Base-by-base conservation (phyloP, 2,329 filamentous ascomycete genomes). In the Verticillium albo-atrum region DNA sequence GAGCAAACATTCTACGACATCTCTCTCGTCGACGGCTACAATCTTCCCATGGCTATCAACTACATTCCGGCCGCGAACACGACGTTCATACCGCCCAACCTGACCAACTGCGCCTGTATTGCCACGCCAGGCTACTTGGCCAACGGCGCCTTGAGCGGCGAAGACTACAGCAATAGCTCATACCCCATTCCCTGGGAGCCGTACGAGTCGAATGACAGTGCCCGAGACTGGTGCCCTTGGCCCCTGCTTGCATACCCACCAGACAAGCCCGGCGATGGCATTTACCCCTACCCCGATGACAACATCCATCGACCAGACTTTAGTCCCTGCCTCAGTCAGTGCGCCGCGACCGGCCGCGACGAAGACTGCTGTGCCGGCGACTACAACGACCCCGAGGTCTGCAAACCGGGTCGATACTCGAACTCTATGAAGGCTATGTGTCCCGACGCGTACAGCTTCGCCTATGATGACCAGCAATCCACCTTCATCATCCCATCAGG, bases 21-120 rank as follows among this genome's bases (percentile, higher is more conserved):
- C 63, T 92, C 89, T 47, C 80, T 94, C 3, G 91, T 95, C 25
- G 91, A 95, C 69, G 91, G 91, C 55, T 94, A 94, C 80, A 94
- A 94, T 69, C 74, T 94, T 1, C 89, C 89, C 2, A 70, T 93
- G 62, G 88, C 84, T 30, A 84, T 86, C 68, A 78, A 81, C 58
- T 83, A 86, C 65, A 78, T 85, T 27, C 82, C 84, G 3, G 82
- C 87, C 25, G 79, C 82, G 58, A 87, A 90, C 66, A 80, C 82
- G 7, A 81, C 79, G 1, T 81, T 89, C 58, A 87, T 93, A 60
- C 89, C 90, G 14, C 88, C 89, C 9, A 92, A 92, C 67, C 79
- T 91, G 25, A 90, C 88, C 56, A 93, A 92, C 70, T 85, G 86
- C 2, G 87, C 88, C 17, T 94, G 91, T 72, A 89, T 93, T 62